These are phyloP conservation scores for Kwoniella mangroviensis DNA, from an alignment of 768 basidiomycete species.

Conservation along the genomic window DNA sequence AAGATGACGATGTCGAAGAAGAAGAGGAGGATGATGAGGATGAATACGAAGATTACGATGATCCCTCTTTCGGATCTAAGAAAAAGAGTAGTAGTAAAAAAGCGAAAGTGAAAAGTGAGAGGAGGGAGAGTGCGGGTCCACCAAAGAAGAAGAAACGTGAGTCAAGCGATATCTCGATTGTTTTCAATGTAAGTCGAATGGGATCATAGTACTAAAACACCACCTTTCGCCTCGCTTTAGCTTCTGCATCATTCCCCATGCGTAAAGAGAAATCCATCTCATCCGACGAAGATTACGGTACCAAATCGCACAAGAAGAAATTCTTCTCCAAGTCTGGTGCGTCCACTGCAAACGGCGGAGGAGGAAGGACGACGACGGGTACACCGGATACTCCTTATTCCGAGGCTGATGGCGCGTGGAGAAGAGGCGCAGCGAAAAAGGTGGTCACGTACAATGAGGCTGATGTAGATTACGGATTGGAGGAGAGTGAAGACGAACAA, in stretches of 20 bases:
- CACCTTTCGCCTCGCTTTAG: slow-evolving; percentile 8
- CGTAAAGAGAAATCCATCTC: slow-evolving; percentile 34
- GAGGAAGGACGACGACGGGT: slow-evolving; percentile 9
- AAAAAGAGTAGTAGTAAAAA: slow-evolving; percentile 26
- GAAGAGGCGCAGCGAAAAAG: slow-evolving; percentile 48
- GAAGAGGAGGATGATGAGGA: slow-evolving; percentile 39
- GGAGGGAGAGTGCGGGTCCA: slow-evolving; percentile 19
- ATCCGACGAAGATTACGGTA: slow-evolving; percentile 54
- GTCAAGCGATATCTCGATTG: background rate
- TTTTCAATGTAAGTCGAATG: no score
- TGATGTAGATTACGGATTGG: slow-evolving; percentile 52
- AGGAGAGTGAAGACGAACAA: slow-evolving; percentile 36
- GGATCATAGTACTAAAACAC: no score
- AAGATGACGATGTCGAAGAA: slow-evolving; percentile 35
- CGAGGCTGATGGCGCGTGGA: slow-evolving; percentile 41
- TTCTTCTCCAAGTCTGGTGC: slow-evolving; percentile 25
- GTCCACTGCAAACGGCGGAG: slow-evolving; percentile 11
- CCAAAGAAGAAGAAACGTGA: slow-evolving; percentile 35
- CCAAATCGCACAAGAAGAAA: slow-evolving; percentile 52
- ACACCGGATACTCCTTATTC: slow-evolving; percentile 38
- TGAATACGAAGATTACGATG: slow-evolving; percentile 42
- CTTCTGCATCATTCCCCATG: slow-evolving; percentile 41
- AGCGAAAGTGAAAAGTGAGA: slow-evolving; percentile 11
- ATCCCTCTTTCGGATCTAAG: slow-evolving; percentile 36
- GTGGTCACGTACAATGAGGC: slow-evolving; percentile 53